Evolutionary conservation across 2,329 filamentous ascomycete genomes (phyloP), one percentile per base, ranked within the genome.

Genomic region (Fusarium temperatum): DNA sequence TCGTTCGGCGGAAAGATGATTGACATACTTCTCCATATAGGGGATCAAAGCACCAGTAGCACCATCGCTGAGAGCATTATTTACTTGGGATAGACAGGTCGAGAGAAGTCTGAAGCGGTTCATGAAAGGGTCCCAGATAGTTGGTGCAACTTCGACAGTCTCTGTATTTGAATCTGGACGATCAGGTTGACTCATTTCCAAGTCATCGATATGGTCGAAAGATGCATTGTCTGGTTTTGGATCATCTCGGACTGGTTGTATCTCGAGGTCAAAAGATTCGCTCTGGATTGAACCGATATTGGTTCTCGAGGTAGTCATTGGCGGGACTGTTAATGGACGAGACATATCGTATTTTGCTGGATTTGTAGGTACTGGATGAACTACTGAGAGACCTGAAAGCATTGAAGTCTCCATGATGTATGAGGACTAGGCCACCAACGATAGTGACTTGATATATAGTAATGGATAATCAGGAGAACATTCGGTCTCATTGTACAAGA

Each of bases 41-140:
- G 94, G 94, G 75, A 97, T 93, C 65, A 96, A 79, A 17, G 94
- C 93, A 78, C 94, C 94, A 4, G 93, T 90, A 1, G 92, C 91
- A 47, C 90, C 89, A 81, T 97, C 94, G 75, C 90, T 93, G 66
- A 96, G 83, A 0, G 93, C 94, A 76, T 92, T 91, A 6, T 87
- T 87, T 69, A 96, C 87, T 66, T 89, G 92, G 69, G 91, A 88
- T 48, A 93, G 78, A 73, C 92, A 94, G 20, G 88, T 86, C 17
- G 89, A 87, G 15, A 91, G 79, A 32, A 95, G 84, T 39, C 93
- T 86, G 83, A 88, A 95, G 69, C 89, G 90, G 80, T 94, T 95
- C 88, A 90, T 93, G 17, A 86, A 85, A 17, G 89, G 88, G 24
- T 89, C 85, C 70, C 86, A 90, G 66, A 90, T 87, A 70, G 86